A percentile compares a stretch with the other conserved stretches of the same genome.
Conservation (phyloP, 2,329 filamentous ascomycete genomes). For the Chalaropsis thielavioides region DNA sequence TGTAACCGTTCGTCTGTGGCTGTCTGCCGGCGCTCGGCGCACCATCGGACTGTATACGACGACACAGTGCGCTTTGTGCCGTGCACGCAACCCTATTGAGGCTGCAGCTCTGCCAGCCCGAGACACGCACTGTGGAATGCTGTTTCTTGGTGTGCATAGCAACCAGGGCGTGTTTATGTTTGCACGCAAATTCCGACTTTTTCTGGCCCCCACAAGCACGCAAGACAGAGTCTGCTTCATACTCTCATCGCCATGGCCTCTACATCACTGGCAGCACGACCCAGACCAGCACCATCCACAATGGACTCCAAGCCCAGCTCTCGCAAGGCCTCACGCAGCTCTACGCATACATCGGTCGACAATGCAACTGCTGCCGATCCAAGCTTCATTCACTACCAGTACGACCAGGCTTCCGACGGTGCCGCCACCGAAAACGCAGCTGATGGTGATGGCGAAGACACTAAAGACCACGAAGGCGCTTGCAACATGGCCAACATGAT, state of each 20-base stretch:
- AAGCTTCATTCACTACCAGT: not conserved
- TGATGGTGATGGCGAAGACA: not conserved
- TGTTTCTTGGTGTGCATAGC: not conserved
- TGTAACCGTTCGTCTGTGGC: not conserved
- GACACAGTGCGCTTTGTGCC: too few relatives aligned
- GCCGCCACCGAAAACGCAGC: not conserved
- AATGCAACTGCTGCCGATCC: not conserved
- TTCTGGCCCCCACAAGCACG: not conserved
- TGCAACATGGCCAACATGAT: not conserved
- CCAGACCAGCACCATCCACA: not conserved
- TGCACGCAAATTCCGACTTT: not conserved
- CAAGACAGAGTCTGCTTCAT: not conserved
- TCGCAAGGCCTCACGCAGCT: not conserved
- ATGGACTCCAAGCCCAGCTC: not conserved
- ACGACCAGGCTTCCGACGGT: not conserved
- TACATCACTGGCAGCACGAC: not conserved
- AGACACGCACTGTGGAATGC: too few relatives aligned
- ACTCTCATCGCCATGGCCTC: not conserved
- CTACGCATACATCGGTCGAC: too few relatives aligned
- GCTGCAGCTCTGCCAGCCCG: too few relatives aligned
- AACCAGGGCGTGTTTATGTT: not conserved
- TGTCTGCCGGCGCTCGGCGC: too few relatives aligned
- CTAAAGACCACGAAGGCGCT: not conserved
- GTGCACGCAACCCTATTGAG: too few relatives aligned
- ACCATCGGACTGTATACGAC: too few relatives aligned